Base-by-base conservation (phyloP, 2,329 filamentous ascomycete genomes). In the Bipolaris sorokiniana region DNA sequence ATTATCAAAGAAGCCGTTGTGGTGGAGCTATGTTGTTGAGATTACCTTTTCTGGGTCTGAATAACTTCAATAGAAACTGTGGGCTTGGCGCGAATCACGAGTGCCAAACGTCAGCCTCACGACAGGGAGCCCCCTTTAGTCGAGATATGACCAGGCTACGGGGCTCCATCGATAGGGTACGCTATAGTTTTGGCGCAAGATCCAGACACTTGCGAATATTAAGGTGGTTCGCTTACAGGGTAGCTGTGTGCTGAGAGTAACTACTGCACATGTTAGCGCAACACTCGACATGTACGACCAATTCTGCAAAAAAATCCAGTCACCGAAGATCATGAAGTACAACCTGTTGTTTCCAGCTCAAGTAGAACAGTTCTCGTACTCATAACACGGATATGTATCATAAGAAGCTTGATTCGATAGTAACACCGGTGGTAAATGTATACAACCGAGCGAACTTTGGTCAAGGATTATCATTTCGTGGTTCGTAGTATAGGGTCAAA, bases 41-140 rank as follows among this genome's bases (percentile, higher is more conserved):
- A 37, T 65, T 61, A 33, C 63, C 64, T 46, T 33, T 65, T 69
- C 58, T n/a, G 62, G 68, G 62, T 62, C 56, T 71, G 62, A 73
- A 73, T 73, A 74, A 60, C 49, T 46, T 63, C 57, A 66, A 70
- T 70, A 66, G 59, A 56, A 48, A 48, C 44, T 31, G 26, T 33
- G 58, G 52, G 47, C 65, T 71, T 71, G 67, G 63, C 67, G 44
- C 22, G 13, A 7, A 37, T 18, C 40, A 31, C 36, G 38, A 52
- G n/a, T 13, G 37, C 31, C 36, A 45, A 7, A 57, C 20, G n/a
- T 47, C 10, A 18, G 42, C 23, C 46, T 11, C n/a, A 15, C 18
- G 18, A 49, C 33, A 38, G 34, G n/a, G 7, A 7, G 28, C 31
- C 41, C 18, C 22, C 13, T 20, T 20, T 10, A 26, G 22, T 20